Percentiles rank a stretch among this genome's conserved stretches.
Conservation (phyloP, 345 rosid genomes). For the Heritiera fomes region DNA sequence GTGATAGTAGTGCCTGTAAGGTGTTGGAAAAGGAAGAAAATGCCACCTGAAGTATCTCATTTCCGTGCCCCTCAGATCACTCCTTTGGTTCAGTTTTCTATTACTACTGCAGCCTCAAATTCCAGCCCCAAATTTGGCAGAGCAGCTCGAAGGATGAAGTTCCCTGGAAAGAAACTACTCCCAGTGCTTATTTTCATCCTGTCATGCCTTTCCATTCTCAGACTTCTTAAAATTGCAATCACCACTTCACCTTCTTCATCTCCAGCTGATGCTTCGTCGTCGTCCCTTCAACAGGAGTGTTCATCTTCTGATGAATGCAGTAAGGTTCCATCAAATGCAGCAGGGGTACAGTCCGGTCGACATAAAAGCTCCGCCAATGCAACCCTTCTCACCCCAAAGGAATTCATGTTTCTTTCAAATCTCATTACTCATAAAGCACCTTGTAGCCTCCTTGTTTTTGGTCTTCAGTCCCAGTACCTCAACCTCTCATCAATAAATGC, state of each 20-base stretch:
- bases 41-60: conserved; percentile 70
- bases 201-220: conserved; percentile 56
- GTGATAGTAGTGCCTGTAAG: conserved; percentile 27
- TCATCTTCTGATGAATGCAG: conserved; percentile 30
- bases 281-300: conserved; percentile 34
- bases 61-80: conserved; percentile 35
- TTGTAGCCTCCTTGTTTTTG: conserved; percentile 84
- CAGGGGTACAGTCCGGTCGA: background rate
- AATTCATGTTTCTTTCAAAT: conserved; percentile 54
- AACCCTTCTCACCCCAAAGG: conserved; percentile 54
- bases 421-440: conserved; percentile 54
- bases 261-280: conserved; percentile 28
- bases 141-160: conserved; percentile 48
- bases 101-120: conserved; percentile 51
- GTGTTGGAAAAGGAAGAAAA: conserved; percentile 32
- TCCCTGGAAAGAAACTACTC: conserved; percentile 57
- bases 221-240: conserved; percentile 55
- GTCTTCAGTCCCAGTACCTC: conserved; percentile 55
- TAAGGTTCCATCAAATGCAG: conserved; percentile 21
- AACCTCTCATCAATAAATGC: conserved; percentile 58
- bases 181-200: conserved; percentile 64
- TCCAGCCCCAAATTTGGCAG: conserved; percentile 32
- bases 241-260: conserved; percentile 46
- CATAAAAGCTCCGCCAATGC: conserved; percentile 14
- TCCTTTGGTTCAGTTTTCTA: conserved; percentile 46